Evolutionary conservation across 345 rosid genomes (phyloP), one percentile per base, ranked within the genome.

Genomic region (Citrus australasica): DNA sequence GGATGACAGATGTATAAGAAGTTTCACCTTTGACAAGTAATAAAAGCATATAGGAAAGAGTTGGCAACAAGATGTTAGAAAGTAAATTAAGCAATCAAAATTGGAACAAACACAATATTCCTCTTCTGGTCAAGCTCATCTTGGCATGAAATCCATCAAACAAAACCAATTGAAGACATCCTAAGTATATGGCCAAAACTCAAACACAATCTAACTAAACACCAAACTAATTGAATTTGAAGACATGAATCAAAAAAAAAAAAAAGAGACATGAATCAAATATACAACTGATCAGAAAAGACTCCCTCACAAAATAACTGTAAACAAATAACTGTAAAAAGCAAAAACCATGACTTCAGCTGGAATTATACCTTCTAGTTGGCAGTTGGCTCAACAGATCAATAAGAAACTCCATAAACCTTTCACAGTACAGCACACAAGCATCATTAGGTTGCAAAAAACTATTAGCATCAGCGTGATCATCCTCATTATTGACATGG

Each of bases 311-410:
- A 59, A 22, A 9, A 28, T 10, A 59, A 14, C 42, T 76, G 13
- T 53, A 27, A 63, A 38, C 42, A 58, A 55, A 51, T 38, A 24
- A 11, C 4, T 6, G 53, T 9, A 40, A 55, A 24, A 72, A 76
- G 1, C 59, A 21, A 66, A 56, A 40, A 59, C 63, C 25, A 40
- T 16, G 61, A 53, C 17, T 58, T 67, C 76, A 65, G 66, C 16
- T 14, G 56, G 30, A 82, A 27, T 27, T 32, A 48, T 87, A 94
- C 99, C 99, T 96, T 87, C 99, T 94, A 28, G 99, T 96, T 51
- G 99, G 99, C 79, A 96, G 90, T 84, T 96, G 99, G 86, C 97
- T 96, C 83, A 96, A 83, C 80, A 96, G 84, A 83, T 96, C 99
- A 68, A 96, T 96, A 78, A 96, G 97, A 88, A 96, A 96, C 79